Percentiles rank a stretch among this genome's conserved stretches.
These are phyloP conservation scores for Nicotiana noctiflora DNA, from an alignment of 257 asterid species.

Conservation along the genomic window DNA sequence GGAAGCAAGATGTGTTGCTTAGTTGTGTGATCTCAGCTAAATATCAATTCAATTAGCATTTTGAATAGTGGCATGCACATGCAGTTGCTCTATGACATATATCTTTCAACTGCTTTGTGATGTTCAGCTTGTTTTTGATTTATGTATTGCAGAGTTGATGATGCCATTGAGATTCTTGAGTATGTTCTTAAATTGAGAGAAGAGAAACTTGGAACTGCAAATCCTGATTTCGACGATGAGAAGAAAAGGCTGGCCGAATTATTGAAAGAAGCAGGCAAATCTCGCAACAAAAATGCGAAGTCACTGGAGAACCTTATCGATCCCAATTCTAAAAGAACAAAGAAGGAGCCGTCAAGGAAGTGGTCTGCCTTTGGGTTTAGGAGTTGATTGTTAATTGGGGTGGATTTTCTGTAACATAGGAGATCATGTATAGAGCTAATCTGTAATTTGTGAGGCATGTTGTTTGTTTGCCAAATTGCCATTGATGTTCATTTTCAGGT, in stretches of 20 bases:
- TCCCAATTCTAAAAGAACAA: slow-evolving; percentile 70
- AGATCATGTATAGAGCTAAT: slow-evolving; percentile 49
- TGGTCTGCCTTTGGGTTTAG: slow-evolving; percentile 97
- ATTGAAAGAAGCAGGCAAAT: slow-evolving; percentile 92
- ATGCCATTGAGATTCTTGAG: slow-evolving; percentile 93
- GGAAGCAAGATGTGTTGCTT: neutral
- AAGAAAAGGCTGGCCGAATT: slow-evolving; percentile 92
- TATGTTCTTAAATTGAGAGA: slow-evolving; percentile 89
- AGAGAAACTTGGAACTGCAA: slow-evolving; percentile 97
- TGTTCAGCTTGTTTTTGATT: neutral
- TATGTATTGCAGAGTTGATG: slow-evolving; percentile 59
- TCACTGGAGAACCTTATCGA: slow-evolving; percentile 92
- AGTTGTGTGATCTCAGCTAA: neutral
- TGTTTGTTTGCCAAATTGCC: slow-evolving; percentile 28
- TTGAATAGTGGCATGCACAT: neutral
- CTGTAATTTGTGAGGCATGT: slow-evolving; percentile 39
- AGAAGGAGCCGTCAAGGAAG: slow-evolving; percentile 84
- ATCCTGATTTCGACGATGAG: slow-evolving; percentile 96
- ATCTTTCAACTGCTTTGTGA: neutral
- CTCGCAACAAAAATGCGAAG: slow-evolving; percentile 83
- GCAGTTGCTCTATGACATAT: neutral
- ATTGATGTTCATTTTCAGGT: slow-evolving; percentile 18
- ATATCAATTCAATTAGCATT: neutral
- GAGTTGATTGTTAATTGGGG: slow-evolving; percentile 37
- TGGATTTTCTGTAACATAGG: slow-evolving; percentile 38